phyloP scores from a whole-genome alignment of 306 rosid species.

The Heteromeles arbutifolia region DNA sequence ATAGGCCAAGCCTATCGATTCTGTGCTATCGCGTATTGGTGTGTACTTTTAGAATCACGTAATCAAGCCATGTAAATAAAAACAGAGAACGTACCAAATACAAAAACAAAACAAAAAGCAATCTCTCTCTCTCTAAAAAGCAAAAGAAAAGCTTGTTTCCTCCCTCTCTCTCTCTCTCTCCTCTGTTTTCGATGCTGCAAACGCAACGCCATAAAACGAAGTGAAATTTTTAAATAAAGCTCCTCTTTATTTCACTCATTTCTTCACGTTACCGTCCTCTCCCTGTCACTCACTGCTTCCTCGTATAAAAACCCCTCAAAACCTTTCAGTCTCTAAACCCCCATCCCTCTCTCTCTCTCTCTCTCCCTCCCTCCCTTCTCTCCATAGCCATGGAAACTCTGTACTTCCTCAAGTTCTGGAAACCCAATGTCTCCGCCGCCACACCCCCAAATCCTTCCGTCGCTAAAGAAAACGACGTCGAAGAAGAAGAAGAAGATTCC shows the following conservation, averaged over 20 bases:
- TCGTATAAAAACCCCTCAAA: conserved; percentile 21
- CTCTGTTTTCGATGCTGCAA: conserved; percentile 32
- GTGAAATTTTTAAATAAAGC: conserved; percentile 25
- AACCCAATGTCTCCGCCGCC: conserved; percentile 22
- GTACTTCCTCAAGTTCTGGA: conserved; percentile 71
- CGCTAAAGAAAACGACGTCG: conserved; percentile 34
- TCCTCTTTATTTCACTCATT: conserved; percentile 24
- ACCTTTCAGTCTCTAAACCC: background rate
- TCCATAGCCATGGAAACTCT: conserved; percentile 55
- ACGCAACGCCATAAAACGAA: conserved; percentile 45
- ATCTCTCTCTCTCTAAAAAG: conserved; percentile 18
- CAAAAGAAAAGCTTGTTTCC: conserved; percentile 29
- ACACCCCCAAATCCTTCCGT: conserved; percentile 30
- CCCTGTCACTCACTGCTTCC: background rate
- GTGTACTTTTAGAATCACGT: background rate
- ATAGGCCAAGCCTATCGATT: too few species aligned
- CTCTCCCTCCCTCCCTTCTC: background rate
- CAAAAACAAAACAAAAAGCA: conserved; percentile 23
- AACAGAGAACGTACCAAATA: background rate
- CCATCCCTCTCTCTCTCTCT: background rate
- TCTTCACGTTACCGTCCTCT: conserved; percentile 13
- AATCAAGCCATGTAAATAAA: background rate
- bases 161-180: conserved; percentile 18
- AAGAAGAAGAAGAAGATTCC: conserved; percentile 55
- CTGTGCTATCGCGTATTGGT: background rate